phyloP scores from a whole-genome alignment of 2,329 filamentous ascomycete genomes.

The Coniochaeta sp. region DNA sequence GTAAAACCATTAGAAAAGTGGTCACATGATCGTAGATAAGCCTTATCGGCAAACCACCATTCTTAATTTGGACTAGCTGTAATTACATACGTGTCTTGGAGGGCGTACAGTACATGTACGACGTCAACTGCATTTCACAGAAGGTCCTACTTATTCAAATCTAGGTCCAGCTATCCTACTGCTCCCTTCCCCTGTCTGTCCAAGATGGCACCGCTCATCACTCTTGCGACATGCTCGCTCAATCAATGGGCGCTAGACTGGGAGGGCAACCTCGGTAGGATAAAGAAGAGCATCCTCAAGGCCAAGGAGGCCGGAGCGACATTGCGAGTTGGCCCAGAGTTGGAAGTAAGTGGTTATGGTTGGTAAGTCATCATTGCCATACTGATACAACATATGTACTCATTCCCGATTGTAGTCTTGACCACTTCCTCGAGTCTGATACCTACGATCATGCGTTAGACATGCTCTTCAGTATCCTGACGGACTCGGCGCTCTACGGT shows the following conservation, averaged over 20 bases:
- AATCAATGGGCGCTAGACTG: constrained; percentile 43
- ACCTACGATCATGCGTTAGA: constrained; percentile 55
- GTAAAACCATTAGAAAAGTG: too few species aligned
- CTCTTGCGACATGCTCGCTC: constrained; percentile 21
- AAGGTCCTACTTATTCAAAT: too few species aligned
- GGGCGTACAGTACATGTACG: too few species aligned
- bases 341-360: constrained; percentile 52
- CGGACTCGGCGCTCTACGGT: constrained; percentile 50
- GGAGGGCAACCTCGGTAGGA: constrained; percentile 52
- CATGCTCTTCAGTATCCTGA: constrained; percentile 51
- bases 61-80: too few species aligned
- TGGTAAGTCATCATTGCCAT: constrained; percentile 23
- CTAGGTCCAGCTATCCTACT: neutral
- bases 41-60: too few species aligned
- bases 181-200: neutral
- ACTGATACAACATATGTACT: neutral
- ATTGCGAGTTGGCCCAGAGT: constrained; percentile 52
- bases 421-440: constrained; percentile 57
- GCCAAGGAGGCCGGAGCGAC: constrained; percentile 58
- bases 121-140: too few species aligned
- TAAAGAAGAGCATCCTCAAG: constrained; percentile 48
- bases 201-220: constrained; percentile 17
- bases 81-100: too few species aligned
- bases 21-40: too few species aligned
- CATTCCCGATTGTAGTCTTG: constrained; percentile 29